Conservation (phyloP, 2,329 filamentous ascomycete genomes). For the Ophiognomonia clavigignenti-juglandacearum region DNA sequence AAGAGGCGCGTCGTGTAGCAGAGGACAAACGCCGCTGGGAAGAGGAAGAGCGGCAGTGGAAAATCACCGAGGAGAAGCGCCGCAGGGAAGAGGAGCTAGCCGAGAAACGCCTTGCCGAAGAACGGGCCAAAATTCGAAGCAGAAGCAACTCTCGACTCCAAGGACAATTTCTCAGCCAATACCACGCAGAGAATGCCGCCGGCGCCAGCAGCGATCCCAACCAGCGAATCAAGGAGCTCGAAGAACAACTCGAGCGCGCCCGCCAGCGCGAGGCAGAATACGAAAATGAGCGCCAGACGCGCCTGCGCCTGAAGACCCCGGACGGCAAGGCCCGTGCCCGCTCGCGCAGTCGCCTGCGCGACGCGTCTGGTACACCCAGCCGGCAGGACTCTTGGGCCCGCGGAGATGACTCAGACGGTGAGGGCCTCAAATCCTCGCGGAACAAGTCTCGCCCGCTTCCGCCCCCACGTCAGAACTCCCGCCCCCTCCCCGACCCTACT, state of each 20-base stretch:
- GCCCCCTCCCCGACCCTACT: constrained; percentile 37
- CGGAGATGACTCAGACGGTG: constrained; percentile 48
- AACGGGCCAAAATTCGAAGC: constrained; percentile 56
- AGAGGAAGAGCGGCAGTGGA: constrained; percentile 73
- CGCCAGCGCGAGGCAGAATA: constrained; percentile 60
- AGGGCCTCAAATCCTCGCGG: constrained; percentile 55
- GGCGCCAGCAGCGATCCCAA: constrained; percentile 46
- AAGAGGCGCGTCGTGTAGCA: constrained; percentile 56
- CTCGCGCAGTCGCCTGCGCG: constrained; percentile 35
- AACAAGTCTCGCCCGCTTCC: constrained; percentile 30
- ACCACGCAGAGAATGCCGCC: constrained; percentile 64
- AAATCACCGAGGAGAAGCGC: constrained; percentile 62
- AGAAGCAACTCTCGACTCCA: constrained; percentile 60
- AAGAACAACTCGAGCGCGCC: constrained; percentile 62
- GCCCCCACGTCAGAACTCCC: constrained; percentile 25
- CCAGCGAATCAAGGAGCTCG: constrained; percentile 72
- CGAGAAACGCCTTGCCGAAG: constrained; percentile 61
- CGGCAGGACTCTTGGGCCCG: constrained; percentile 60
- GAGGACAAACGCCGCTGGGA: constrained; percentile 72
- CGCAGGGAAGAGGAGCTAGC: constrained; percentile 69
- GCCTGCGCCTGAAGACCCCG: constrained; percentile 30
- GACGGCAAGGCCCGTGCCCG: constrained; percentile 31
- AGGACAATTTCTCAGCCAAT: constrained; percentile 83
- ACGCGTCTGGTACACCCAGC: constrained; percentile 32
- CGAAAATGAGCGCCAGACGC: constrained; percentile 51